phyloP scores from a whole-genome alignment of 2,329 filamentous ascomycete species.

The Penicillium sp. region DNA sequence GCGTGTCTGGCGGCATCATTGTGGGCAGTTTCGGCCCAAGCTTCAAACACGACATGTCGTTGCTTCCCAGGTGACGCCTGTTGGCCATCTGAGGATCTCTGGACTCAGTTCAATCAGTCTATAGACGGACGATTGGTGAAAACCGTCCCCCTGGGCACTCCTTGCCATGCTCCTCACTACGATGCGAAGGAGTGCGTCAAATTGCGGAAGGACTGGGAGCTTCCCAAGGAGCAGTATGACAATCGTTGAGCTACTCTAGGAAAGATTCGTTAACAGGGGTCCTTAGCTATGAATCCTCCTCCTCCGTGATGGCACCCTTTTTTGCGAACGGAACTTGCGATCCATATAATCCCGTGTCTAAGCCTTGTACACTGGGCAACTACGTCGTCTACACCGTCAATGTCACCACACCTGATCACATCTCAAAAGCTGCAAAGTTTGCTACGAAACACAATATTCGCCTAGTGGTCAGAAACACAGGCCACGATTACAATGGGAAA shows the following conservation, averaged over 20 bases:
- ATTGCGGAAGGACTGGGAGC: constrained; percentile 50
- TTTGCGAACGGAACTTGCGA: constrained; percentile 48
- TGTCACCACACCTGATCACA: constrained; percentile 29
- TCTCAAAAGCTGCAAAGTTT: constrained; percentile 40
- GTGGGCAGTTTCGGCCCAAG: constrained; percentile 1
- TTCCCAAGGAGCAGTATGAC: constrained; percentile 51
- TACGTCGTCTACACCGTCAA: constrained; percentile 43
- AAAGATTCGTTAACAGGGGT: background rate
- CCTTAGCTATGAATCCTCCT: constrained; percentile 63
- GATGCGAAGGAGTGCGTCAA: constrained; percentile 49
- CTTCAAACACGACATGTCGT: constrained; percentile 39
- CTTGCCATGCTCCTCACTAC: constrained; percentile 58
- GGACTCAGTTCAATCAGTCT: constrained; percentile 58
- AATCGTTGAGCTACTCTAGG: background rate
- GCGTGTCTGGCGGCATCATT: background rate
- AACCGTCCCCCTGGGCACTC: constrained; percentile 57
- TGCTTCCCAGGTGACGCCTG: constrained; percentile 58
- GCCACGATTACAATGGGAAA: constrained; percentile 38
- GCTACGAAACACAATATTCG: constrained; percentile 55
- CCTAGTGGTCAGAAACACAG: constrained; percentile 51
- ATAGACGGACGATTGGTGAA: constrained; percentile 57
- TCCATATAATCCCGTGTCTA: constrained; percentile 41
- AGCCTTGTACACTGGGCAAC: constrained; percentile 34
- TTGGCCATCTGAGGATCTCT: constrained; percentile 56
- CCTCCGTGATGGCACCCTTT: constrained; percentile 45